Evolutionary conservation across 768 basidiomycete species (phyloP), one percentile per base, ranked within the genome.

Genomic region (Leccinum truebloodii): DNA sequence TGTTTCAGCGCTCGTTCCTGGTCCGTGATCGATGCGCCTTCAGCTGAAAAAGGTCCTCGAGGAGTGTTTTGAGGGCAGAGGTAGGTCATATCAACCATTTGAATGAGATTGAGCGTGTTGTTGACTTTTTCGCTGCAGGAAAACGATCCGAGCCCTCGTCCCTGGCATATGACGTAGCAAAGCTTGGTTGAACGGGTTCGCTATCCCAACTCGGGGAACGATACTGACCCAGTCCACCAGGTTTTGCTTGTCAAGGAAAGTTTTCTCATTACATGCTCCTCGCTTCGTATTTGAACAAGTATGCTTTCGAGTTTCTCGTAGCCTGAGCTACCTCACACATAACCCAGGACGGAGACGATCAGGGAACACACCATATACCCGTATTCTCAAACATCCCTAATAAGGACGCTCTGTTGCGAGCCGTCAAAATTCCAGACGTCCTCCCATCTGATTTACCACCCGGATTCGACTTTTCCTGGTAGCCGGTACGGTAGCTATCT

Each of bases 221-320:
- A 22, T n/a, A 9, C 48, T 62, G n/a, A 63, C 48, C 14, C 12
- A 39, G 52, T 49, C 1, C 52, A 6, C 55, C 52, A 94, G 95
- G 94, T 3, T 98, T 94, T 66, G 76, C 89, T 1, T 94, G 90
- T 63, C 95, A 96, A 73, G 95, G 91, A 22, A 97, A 98, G 74
- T 97, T 97, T 71, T 94, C 92, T 30, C 90, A 95, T 65, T 94
- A 93, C 74, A 96, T 95, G 94, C 82, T 98, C 14, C 84, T 98
- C 5, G 80, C 90, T 2, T 97, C 95, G 4, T 89, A 88, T 22
- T 78, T 98, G 53, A 98, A 98, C 71, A 83, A 83, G 94, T 94
- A 66, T 10, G 82, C 50, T 52, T 56, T 55, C 41, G 24, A 55
- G 6, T 24, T 52, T 28, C 3, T 30, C 30, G 12, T 14, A 18